These are phyloP conservation scores for Elsinoe batatas DNA, from an alignment of 2,329 filamentous ascomycete species.

Conservation along the genomic window DNA sequence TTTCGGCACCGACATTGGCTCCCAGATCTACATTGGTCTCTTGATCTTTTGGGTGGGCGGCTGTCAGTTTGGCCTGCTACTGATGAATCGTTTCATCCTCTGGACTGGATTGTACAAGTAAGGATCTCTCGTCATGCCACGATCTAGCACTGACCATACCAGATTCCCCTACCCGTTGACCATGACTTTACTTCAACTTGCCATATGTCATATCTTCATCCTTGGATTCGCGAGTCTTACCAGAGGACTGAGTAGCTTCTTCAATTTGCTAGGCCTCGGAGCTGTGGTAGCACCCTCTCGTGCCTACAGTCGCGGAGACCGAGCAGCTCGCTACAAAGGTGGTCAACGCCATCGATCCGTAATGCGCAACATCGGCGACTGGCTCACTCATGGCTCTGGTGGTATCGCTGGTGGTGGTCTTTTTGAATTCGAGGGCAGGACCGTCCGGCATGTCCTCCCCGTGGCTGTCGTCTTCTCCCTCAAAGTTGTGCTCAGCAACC, in stretches of 20 bases:
- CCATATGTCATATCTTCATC: slow-evolving; percentile 41
- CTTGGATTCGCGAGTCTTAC: slow-evolving; percentile 40
- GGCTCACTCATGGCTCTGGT: slow-evolving; percentile 34
- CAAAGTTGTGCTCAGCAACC: slow-evolving; percentile 44
- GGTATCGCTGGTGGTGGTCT: slow-evolving; percentile 45
- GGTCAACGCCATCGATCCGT: slow-evolving; percentile 18
- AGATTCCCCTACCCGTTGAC: slow-evolving; percentile 46
- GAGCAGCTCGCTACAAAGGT: slow-evolving; percentile 20
- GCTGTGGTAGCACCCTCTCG: slow-evolving; percentile 36
- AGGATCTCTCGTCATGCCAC: neutral
- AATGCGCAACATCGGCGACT: slow-evolving; percentile 21
- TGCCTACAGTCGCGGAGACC: slow-evolving; percentile 12
- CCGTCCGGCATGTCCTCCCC: slow-evolving; percentile 40
- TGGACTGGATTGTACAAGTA: slow-evolving; percentile 27
- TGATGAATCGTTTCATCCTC: slow-evolving; percentile 44
- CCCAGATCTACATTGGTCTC: slow-evolving; percentile 39
- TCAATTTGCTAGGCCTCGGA: slow-evolving; percentile 35
- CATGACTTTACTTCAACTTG: slow-evolving; percentile 41
- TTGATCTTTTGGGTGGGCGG: slow-evolving; percentile 41
- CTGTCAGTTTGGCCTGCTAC: slow-evolving; percentile 37
- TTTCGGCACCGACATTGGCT: slow-evolving; percentile 38
- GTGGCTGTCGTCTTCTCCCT: slow-evolving; percentile 41
- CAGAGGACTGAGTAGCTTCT: slow-evolving; percentile 33
- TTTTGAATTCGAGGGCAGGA: slow-evolving; percentile 41
- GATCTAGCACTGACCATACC: neutral